Evolutionary conservation across 2,329 filamentous ascomycete genomes (phyloP), one percentile per base, ranked within the genome.

Genomic region (Colletotrichum gigasporum): DNA sequence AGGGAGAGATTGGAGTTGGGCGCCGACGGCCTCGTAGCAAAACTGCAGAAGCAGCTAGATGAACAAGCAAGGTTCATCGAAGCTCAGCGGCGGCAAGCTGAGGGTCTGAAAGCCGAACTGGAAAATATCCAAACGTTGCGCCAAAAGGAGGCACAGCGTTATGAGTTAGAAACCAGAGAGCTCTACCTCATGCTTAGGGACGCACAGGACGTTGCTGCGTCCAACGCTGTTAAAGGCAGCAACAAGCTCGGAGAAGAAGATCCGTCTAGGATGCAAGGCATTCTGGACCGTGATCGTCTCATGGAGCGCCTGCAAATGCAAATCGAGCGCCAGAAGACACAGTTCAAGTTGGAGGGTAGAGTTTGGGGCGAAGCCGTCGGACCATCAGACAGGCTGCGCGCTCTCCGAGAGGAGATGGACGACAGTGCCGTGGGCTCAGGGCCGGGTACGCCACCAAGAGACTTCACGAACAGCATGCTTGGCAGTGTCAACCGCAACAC

Each of bases 101-200:
- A 97, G 68, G 88, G 91, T 5, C 83, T 97, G 72, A 97, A 97
- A 78, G 91, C 92, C 9, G 96, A 99, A 74, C 82, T 98, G 65
- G 92, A 93, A 20, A 94, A 93, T 71, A 81, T 97, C 59, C 94
- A 97, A 76, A 89, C 93, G 12, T 81, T 97, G 67, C 88, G 95
- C 65, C 91, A 92, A 16, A 94, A 96, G 76, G 95, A 98, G 75
- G 86, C 96, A 34, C 96, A 98, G 78, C 88, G 96, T 54, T 97
- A 97, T 73, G 96, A 99, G 79, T 83, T 99, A 28, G 96, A 99
- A 79, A 98, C 95, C 2, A 87, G 96, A 80, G 96, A 99, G 78
- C 82, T 99, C 20, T 99, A 98, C 77, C 90, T 99, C 60, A 99
- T 99, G 96, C 90, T 99, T 68, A 90, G 95, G 66, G 96, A 99